phyloP scores from a whole-genome alignment of 139 green algal species.

The Tetradesmus lagerheimii region DNA sequence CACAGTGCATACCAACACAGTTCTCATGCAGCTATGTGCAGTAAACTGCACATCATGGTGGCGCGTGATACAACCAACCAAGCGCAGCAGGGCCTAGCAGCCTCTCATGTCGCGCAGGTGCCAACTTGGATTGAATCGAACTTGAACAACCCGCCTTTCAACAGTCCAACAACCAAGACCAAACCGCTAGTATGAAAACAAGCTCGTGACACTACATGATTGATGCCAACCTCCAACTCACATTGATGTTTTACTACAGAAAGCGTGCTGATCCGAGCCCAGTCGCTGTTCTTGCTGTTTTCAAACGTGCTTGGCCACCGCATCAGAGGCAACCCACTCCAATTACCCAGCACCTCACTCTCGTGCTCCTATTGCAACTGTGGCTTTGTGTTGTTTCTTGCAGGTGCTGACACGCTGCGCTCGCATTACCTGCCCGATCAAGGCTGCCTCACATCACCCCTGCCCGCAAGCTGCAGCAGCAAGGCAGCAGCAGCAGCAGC shows the following conservation, averaged over 20 bases:
- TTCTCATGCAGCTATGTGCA: neutral
- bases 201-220: neutral
- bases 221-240: neutral
- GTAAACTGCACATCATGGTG: no score
- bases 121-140: no score
- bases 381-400: neutral
- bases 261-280: neutral
- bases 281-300: no score
- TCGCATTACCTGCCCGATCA: constrained; percentile 13
- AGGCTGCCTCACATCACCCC: neutral
- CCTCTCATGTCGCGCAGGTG: neutral
- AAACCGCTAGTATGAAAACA: neutral
- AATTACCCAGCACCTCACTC: no score
- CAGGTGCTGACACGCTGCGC: neutral
- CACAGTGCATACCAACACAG: no score
- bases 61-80: neutral
- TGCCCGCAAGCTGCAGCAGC: neutral
- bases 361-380: no score
- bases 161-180: neutral
- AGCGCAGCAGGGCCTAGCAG: neutral
- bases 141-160: neutral
- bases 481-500: neutral
- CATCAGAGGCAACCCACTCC: no score
- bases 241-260: neutral
- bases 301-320: no score